Conservation (phyloP, 805 yeast genomes). For the Candida glaebosa region DNA sequence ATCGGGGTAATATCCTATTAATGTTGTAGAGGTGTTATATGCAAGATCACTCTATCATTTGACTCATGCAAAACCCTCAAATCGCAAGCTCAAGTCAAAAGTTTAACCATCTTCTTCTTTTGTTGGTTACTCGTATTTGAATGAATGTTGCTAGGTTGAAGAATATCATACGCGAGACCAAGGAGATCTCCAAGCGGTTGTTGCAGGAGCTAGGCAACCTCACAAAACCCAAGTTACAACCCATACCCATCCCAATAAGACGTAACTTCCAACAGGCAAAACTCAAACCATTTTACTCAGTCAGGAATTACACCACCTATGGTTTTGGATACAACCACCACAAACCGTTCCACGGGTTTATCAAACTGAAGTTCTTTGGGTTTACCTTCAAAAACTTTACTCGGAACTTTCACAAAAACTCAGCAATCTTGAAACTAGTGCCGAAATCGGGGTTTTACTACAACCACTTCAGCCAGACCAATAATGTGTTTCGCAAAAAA, state of each 20-base stretch:
- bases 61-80: too few relatives aligned
- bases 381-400: conserved; percentile 1
- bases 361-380: conserved; percentile 1
- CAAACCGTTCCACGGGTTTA: conserved; percentile 1
- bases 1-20: too few relatives aligned
- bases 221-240: conserved; percentile 2
- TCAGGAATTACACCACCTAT: conserved; percentile 2
- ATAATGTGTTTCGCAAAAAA: conserved; percentile 16
- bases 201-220: conserved; percentile 2
- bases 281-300: conserved; percentile 1
- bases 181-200: conserved; percentile 4
- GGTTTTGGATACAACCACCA: conserved; percentile 4
- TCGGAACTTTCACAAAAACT: conserved; percentile 1
- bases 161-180: conserved; percentile 6
- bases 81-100: too few relatives aligned
- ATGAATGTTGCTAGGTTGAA: conserved; percentile 2
- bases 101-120: too few relatives aligned
- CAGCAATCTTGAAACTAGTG: conserved; percentile 7
- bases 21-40: too few relatives aligned
- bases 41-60: too few relatives aligned
- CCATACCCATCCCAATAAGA: conserved; percentile 4
- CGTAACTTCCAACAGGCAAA: conserved; percentile 2
- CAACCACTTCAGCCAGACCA: conserved; percentile 22
- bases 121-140: too few relatives aligned
- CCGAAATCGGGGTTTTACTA: conserved; percentile 17